Evolutionary conservation across 345 rosid genomes (phyloP), one percentile per base, ranked within the genome.

Genomic region (Streptanthus diversifolius): DNA sequence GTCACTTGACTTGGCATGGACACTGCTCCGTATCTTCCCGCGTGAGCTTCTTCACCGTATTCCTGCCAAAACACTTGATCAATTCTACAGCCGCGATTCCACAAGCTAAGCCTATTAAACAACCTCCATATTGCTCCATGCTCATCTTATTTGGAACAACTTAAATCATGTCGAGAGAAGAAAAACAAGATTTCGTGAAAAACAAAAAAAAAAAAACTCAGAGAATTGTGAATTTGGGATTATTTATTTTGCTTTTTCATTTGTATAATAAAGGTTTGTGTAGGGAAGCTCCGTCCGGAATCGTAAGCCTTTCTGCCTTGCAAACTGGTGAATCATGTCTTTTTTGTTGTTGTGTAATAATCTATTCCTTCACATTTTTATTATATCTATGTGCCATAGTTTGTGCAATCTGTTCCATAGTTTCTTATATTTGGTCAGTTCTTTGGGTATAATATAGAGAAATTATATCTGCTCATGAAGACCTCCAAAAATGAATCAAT

Each of bases 1-100:
- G 76, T 92, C 98, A 5, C 96, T 95, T 13, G 99, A 95, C 78
- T 77, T 95, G 76, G 98, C 99, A 5, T 95, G 99, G 97, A 86
- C 97, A 12, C 81, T 95, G 54, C 98, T 92, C 58, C 98, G 98
- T 63, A 95, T 95, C 77, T 95, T 95, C 82, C 99, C 99, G 10
- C 97, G 99, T 43, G 98, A 95, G 79, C 97, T 95, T 68, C 99
- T 92, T 58, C 98, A 92, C 73, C 97, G 99, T 81, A 92, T 95
- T 51, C 99, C 99, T 0, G 98, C 97, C 25, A 95, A 95, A 82
- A 95, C 97, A 6, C 90, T 95, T 3, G 99, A 95, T 47, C 88
- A 68, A 39, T 95, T 57, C 85, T 95, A 95, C 82, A 91, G 88
- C 75, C 88, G 97, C 15, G 99, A 95, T 62, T 64, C 88, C 33